Conservation (phyloP, 1,284 basidiomycete species). For the Stygiomarasmius scandens region DNA sequence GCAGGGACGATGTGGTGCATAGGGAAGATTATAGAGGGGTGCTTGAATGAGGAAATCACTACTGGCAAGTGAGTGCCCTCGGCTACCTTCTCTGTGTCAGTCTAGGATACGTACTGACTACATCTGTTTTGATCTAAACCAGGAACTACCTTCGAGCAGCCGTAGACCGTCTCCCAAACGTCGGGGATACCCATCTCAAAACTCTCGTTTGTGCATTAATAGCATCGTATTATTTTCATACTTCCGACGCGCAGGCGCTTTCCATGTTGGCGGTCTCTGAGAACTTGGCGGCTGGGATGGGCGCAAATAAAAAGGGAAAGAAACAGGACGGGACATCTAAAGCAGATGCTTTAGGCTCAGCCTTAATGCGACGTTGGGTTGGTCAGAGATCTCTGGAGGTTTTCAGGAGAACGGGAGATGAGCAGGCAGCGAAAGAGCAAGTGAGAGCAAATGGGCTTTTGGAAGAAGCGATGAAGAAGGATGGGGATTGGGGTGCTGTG, state of each 20-base stretch:
- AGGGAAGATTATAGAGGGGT: slow-evolving; percentile 56
- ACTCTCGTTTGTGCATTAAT: slow-evolving; percentile 68
- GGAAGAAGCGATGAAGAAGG: neutral
- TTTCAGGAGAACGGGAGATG: slow-evolving; percentile 8
- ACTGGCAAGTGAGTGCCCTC: slow-evolving; percentile 56
- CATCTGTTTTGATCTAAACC: no score
- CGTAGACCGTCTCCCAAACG: slow-evolving; percentile 53
- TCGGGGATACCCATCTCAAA: slow-evolving; percentile 72
- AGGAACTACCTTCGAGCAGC: slow-evolving; percentile 67
- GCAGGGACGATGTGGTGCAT: slow-evolving; percentile 60
- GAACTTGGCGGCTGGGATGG: slow-evolving; percentile 47
- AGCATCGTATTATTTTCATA: slow-evolving; percentile 70
- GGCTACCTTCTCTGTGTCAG: no score
- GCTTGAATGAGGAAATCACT: slow-evolving; percentile 56
- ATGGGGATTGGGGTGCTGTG: neutral
- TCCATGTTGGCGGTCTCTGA: slow-evolving; percentile 66
- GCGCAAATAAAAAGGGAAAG: no score
- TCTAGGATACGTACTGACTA: no score
- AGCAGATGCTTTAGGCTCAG: slow-evolving; percentile 53
- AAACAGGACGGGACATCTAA: no score
- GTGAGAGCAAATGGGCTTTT: slow-evolving; percentile 7
- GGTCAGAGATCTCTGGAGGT: slow-evolving; percentile 48
- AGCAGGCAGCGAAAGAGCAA: slow-evolving; percentile 1
- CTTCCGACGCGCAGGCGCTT: slow-evolving; percentile 65
- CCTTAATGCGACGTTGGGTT: slow-evolving; percentile 67